Evolutionary conservation across 2,329 filamentous ascomycete genomes (phyloP), one percentile per base, ranked within the genome.

Genomic region (Xylaria arbuscula): DNA sequence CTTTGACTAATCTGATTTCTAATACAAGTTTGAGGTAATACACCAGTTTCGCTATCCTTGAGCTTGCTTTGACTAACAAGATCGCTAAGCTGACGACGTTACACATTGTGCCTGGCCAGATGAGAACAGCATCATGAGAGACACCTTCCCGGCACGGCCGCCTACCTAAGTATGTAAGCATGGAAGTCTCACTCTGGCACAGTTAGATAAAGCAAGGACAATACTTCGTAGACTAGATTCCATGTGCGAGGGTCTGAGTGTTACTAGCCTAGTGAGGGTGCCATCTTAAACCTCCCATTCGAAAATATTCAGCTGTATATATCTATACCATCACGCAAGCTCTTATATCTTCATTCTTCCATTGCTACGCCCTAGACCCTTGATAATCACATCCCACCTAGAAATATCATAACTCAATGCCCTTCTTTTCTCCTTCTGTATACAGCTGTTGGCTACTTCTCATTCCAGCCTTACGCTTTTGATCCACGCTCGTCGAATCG

Each of bases 391-490:
- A 32, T 48, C 32, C 32, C 6, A 10, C 15, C 34, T 15, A 34
- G 24, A 47, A 50, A 28, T 24, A 50, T 32, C 28, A 36, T 54
- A n/a, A 54, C 13, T 53, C 22, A n/a, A 36, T 48, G 13, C 55
- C 11, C 24, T 48, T 13, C 47, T 22, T 47, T 19, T 54, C 13
- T n/a, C 55, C 28, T 28, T 47, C 51, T 42, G 2, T 61, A 17
- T 32, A 56, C 11, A 17, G 6, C 48, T 47, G 62, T 40, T 42
- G 53, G 38, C 17, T 34, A 51, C 68, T 53, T 66, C 40, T 59
- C 70, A 70, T 71, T 72, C 71, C 75, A 74, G 70, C 65, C 67
- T 67, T 69, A 61, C 69, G 64, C 62, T 62, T 66, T 58, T 72
- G 74, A 71, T 71, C 62, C 65, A 65, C 63, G 59, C 59, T 65